phyloP scores from a whole-genome alignment of 2,329 filamentous ascomycete species.

The Aspergillus ibericus region DNA sequence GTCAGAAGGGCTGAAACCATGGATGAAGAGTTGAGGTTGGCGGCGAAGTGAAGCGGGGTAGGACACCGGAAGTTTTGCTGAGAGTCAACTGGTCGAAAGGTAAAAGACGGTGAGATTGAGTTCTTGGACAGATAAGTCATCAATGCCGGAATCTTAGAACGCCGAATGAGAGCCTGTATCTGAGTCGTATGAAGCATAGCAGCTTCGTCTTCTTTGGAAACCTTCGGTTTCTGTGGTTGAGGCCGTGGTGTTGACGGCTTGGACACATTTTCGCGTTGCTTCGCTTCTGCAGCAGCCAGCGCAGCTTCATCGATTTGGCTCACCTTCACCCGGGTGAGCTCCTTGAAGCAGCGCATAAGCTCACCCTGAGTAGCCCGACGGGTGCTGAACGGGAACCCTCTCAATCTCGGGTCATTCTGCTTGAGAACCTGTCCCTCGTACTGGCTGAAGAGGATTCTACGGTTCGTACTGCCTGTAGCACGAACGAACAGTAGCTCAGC shows the following conservation, averaged over 20 bases:
- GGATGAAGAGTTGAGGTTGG: constrained; percentile 74
- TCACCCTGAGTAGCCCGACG: constrained; percentile 89
- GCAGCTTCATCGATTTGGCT: constrained; percentile 71
- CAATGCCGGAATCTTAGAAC: constrained; percentile 84
- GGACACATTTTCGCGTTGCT: constrained; percentile 42
- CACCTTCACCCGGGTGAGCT: constrained; percentile 87
- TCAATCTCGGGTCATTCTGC: constrained; percentile 74
- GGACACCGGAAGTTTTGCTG: constrained; percentile 76
- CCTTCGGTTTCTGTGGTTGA: constrained; percentile 55
- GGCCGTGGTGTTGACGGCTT: constrained; percentile 33
- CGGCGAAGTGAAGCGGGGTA: constrained; percentile 81
- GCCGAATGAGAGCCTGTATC: constrained; percentile 80
- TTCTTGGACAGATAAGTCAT: constrained; percentile 82
- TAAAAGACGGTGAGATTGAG: constrained; percentile 67
- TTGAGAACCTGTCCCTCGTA: constrained; percentile 85
- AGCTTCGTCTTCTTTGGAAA: constrained; percentile 80
- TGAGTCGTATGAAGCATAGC: constrained; percentile 83
- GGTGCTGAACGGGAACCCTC: constrained; percentile 92
- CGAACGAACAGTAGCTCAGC: constrained; percentile 85
- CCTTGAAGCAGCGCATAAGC: constrained; percentile 90
- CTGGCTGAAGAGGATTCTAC: constrained; percentile 82
- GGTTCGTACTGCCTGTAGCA: constrained; percentile 82
- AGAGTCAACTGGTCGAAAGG: constrained; percentile 67
- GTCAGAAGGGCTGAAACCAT: constrained; percentile 75
- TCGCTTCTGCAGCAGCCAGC: constrained; percentile 52